These are phyloP conservation scores for Globisporangium mamillatum DNA, from an alignment of 352 stramenopile genomes.

Conservation along the genomic window DNA sequence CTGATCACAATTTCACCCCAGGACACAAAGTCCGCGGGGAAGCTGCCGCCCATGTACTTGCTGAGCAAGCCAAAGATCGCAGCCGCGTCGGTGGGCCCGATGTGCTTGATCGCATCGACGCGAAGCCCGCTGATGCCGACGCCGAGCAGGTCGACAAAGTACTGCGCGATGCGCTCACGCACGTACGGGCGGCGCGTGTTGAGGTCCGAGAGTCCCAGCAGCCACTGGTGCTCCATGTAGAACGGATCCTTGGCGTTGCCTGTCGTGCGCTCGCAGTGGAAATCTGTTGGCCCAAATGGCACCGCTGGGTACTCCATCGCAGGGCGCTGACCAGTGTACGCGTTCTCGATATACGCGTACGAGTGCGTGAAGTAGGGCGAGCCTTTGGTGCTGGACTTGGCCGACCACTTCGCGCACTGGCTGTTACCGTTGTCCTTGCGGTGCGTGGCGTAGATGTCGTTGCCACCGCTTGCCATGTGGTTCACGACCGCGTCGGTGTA, in stretches of 20 bases:
- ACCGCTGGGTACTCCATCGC: slow-evolving; percentile 59
- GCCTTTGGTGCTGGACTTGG: slow-evolving; percentile 20
- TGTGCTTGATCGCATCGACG: slow-evolving; percentile 66
- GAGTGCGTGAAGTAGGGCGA: slow-evolving; percentile 25
- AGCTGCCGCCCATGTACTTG: slow-evolving; percentile 54
- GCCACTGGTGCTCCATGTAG: slow-evolving; percentile 44
- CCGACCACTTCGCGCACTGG: slow-evolving; percentile 19
- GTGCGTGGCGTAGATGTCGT: slow-evolving; percentile 22
- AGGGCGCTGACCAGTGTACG: slow-evolving; percentile 37
- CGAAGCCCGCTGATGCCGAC: slow-evolving; percentile 66
- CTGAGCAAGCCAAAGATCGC: slow-evolving; percentile 52
- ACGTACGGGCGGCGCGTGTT: slow-evolving; percentile 56
- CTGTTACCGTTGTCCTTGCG: slow-evolving; percentile 12
- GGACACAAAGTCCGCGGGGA: slow-evolving; percentile 55
- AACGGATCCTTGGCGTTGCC: slow-evolving; percentile 37
- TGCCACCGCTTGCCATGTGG: slow-evolving; percentile 24
- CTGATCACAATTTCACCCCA: slow-evolving; percentile 54
- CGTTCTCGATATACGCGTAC: slow-evolving; percentile 37
- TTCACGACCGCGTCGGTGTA: slow-evolving; percentile 30
- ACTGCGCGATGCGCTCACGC: slow-evolving; percentile 60
- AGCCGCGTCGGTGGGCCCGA: slow-evolving; percentile 40
- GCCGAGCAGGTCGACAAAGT: slow-evolving; percentile 63
- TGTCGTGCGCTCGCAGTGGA: slow-evolving; percentile 52
- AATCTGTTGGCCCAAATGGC: slow-evolving; percentile 52
- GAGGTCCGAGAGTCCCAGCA: slow-evolving; percentile 40